Conservation (phyloP, 306 rosid species). For the Quercus rubra region DNA sequence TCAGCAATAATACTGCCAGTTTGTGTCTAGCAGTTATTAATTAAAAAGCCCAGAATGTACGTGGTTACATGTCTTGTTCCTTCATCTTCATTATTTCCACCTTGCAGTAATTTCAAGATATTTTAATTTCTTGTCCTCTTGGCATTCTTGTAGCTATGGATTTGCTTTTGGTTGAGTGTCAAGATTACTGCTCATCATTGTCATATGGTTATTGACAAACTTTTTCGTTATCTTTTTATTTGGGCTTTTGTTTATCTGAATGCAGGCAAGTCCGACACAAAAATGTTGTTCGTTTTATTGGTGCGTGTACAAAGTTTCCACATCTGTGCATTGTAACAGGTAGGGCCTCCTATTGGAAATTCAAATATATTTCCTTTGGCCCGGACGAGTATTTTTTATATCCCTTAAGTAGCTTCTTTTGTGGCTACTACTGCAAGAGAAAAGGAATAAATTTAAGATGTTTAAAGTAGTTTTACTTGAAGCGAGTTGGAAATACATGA, state of each 20-base stretch:
- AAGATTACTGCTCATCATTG: not conserved
- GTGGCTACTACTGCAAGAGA: not conserved
- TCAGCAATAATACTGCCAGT: not conserved
- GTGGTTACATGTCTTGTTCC: not conserved
- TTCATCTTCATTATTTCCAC: constrained; percentile 8
- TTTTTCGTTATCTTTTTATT: not conserved
- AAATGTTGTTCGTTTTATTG: constrained; percentile 93
- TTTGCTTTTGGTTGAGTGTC: not conserved
- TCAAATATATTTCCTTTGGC: constrained; percentile 12
- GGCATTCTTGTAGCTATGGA: not conserved
- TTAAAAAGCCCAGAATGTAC: not conserved
- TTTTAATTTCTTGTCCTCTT: not conserved
- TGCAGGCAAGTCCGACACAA: constrained; percentile 89
- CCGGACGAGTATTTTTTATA: not conserved
- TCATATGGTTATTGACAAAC: constrained; percentile 6
- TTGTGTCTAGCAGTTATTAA: not conserved
- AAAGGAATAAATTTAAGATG: not conserved
- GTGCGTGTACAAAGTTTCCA: constrained; percentile 87
- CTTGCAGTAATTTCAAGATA: not conserved
- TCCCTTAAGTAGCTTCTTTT: not conserved
- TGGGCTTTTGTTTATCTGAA: constrained; percentile 24
- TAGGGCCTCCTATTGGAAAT: constrained; percentile 20
- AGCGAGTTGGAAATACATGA: not conserved
- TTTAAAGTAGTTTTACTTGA: not conserved
- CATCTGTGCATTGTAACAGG: constrained; percentile 95